Base-by-base conservation (phyloP, 345 rosid genomes). In the Punica granatum region DNA sequence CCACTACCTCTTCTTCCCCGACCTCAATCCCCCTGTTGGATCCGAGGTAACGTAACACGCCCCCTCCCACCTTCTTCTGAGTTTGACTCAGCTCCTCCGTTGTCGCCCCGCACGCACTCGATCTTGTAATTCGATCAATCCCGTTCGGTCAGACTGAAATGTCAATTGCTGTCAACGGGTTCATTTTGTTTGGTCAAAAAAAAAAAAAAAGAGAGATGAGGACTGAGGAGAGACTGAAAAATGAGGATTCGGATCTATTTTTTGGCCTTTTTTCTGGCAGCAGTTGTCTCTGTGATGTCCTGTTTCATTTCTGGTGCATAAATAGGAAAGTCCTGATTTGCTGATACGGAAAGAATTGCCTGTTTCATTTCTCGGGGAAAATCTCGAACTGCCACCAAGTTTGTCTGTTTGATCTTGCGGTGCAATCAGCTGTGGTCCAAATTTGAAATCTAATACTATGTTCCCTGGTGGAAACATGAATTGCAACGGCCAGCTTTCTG, bases 1-100 rank as follows among this genome's bases (percentile, higher is more conserved):
- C 54, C 81, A 76, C 68, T 83, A 72, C 66, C 53, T 90, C 70
- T 84, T 87, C 73, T 81, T 84, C 30, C 65, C 79, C 25, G 85
- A 90, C 71, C 86, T 90, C 59, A 87, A 90, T 65, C 87, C 89
- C 3, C 92, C 92, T 19, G 80, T 86, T 35, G 53, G 16, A 51
- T 62, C 82, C 63, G 65, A 77, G 89, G 90, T 86, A 69, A 6
- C 58, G 23, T 23, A 7, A 8, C 51, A n/a, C 3, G 23, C 18
- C 19, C 23, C 56, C n/a, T 51, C 7, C 28, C 58, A n/a, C 9
- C 58, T 5, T 15, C 19, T 46, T 43, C 13, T n/a, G n/a, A n/a
- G n/a, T n/a, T n/a, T n/a, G n/a, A n/a, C n/a, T n/a, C n/a, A n/a
- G n/a, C n/a, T n/a, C n/a, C n/a, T n/a, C n/a, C n/a, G n/a, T n/a